Conservation (phyloP, 2,329 filamentous ascomycete species). For the Eurotiales sp. region DNA sequence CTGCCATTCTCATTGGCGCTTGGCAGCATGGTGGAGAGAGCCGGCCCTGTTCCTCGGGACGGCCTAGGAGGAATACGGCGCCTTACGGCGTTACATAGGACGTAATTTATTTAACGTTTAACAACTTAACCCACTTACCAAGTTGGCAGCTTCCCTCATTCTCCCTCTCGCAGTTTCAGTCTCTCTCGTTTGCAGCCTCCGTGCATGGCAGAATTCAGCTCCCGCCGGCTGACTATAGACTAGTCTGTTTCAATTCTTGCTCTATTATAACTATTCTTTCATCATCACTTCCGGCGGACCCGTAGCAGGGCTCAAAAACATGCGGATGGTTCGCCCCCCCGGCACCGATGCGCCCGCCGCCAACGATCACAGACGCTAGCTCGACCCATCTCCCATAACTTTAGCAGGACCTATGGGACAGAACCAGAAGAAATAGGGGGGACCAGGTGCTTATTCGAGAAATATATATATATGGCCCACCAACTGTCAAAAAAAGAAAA, state of each 20-base stretch:
- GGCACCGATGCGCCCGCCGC: conserved; percentile 3
- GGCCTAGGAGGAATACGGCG: conserved; percentile 7
- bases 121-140: too few relatives aligned
- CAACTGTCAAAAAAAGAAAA: background rate
- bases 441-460: too few relatives aligned
- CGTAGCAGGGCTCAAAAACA: background rate
- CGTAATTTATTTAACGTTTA: too few relatives aligned
- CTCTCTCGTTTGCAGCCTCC: too few relatives aligned
- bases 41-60: conserved; percentile 12
- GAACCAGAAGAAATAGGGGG: background rate
- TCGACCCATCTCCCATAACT: background rate
- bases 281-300: background rate
- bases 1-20: background rate
- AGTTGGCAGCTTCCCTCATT: too few relatives aligned
- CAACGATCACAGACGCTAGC: background rate
- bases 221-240: too few relatives aligned
- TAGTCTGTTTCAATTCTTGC: too few relatives aligned
- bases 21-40: background rate
- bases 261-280: too few relatives aligned
- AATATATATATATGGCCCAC: background rate
- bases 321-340: background rate
- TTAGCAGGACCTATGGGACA: background rate
- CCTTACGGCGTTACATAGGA: too few relatives aligned
- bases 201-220: too few relatives aligned
- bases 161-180: background rate